Evolutionary conservation across 2,329 filamentous ascomycete genomes (phyloP).

Genomic region (Aureobasidium zeae): DNA sequence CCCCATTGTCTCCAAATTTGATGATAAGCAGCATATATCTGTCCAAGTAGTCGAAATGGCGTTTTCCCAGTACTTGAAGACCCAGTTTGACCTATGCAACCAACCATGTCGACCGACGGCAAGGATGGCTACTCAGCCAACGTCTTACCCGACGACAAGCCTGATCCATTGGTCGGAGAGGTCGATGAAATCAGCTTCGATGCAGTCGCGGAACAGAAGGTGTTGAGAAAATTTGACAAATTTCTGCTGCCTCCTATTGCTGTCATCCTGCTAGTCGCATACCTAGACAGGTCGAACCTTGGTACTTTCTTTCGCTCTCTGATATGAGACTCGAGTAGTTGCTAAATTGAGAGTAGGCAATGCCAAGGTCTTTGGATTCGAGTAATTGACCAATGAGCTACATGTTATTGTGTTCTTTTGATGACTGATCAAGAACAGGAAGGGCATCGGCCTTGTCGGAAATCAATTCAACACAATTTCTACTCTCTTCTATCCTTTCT

Average conservation of each 20-base stretch:
- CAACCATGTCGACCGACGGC: not conserved
- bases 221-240: conserved; percentile 19
- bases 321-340: too few relatives aligned
- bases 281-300: conserved; percentile 19
- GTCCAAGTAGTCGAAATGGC: too few relatives aligned
- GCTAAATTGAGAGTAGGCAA: conserved; percentile 16
- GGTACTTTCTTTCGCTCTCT: not conserved
- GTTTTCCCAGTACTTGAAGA: too few relatives aligned
- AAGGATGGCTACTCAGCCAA: not conserved
- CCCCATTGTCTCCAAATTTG: too few relatives aligned
- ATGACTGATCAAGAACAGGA: not conserved
- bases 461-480: conserved; percentile 21
- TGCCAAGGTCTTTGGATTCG: conserved; percentile 20
- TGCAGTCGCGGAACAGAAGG: conserved; percentile 14
- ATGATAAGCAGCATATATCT: too few relatives aligned
- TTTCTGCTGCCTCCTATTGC: conserved; percentile 19
- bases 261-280: conserved; percentile 18
- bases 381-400: too few relatives aligned
- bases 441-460: conserved; percentile 17
- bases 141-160: not conserved
- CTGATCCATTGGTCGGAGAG: not conserved
- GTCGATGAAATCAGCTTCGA: conserved; percentile 11
- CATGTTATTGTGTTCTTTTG: too few relatives aligned
- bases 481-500: conserved; percentile 20
- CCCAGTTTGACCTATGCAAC: too few relatives aligned